Evolutionary conservation across 805 yeast species (phyloP).

Genomic region (Nakazawaea wyomingensis): DNA sequence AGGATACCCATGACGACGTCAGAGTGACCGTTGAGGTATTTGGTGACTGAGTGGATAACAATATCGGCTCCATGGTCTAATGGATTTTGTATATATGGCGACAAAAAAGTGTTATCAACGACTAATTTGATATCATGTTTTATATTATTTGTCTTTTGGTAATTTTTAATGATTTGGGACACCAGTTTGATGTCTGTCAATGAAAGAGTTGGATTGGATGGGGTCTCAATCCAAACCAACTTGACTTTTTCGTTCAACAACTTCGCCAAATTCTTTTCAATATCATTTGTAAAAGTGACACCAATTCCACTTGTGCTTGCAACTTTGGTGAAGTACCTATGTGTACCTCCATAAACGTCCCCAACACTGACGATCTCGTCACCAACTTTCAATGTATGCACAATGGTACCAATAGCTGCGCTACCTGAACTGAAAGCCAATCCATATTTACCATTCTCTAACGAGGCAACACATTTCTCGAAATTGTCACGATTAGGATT

Average conservation of each 20-base stretch:
- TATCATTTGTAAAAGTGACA: constrained; percentile 60
- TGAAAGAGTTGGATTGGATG: constrained; percentile 81
- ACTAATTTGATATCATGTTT: constrained; percentile 55
- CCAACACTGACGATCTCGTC: constrained; percentile 75
- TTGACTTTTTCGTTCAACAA: constrained; percentile 58
- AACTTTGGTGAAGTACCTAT: constrained; percentile 83
- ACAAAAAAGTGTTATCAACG: constrained; percentile 85
- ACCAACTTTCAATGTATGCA: constrained; percentile 68
- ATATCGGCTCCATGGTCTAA: constrained; percentile 79
- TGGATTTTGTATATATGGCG: constrained; percentile 86
- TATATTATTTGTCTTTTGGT: constrained; percentile 32
- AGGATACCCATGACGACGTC: constrained; percentile 86
- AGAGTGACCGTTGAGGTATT: constrained; percentile 88
- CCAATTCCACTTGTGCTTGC: constrained; percentile 75
- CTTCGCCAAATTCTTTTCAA: constrained; percentile 51
- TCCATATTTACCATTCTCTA: constrained; percentile 72
- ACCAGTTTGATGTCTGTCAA: constrained; percentile 71
- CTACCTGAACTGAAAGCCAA: constrained; percentile 83
- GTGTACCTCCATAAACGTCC: constrained; percentile 91
- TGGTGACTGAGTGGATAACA: constrained; percentile 85
- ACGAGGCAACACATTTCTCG: constrained; percentile 72
- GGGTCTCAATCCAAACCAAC: constrained; percentile 84
- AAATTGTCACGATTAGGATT: constrained; percentile 84
- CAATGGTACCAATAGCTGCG: constrained; percentile 72
- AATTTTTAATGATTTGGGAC: constrained; percentile 42